phyloP scores from a whole-genome alignment of 257 asterid species.

The Cynanchum wilfordii region DNA sequence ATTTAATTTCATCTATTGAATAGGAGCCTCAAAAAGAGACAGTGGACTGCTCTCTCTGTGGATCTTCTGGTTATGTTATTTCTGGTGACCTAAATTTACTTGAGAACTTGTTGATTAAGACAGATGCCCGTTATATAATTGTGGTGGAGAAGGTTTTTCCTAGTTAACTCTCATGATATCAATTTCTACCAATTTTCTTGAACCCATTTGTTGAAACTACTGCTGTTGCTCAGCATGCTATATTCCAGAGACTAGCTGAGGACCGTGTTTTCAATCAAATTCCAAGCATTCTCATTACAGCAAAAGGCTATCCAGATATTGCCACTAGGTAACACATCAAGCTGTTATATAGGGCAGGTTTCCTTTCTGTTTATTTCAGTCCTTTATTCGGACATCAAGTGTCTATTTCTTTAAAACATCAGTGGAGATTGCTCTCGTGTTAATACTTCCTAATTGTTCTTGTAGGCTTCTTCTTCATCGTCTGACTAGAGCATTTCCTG shows the following conservation, averaged over 20 bases:
- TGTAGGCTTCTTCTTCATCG: constrained; percentile 78
- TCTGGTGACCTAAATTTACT: constrained; percentile 77
- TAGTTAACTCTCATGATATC: background rate
- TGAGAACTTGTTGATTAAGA: constrained; percentile 52
- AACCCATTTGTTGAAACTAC: constrained; percentile 14
- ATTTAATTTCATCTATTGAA: constrained; percentile 13
- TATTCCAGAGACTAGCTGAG: constrained; percentile 93
- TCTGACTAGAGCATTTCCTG: constrained; percentile 59
- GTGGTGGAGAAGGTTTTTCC: constrained; percentile 79
- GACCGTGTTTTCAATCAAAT: constrained; percentile 73
- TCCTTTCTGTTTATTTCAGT: background rate
- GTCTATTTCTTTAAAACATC: background rate
- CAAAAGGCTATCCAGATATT: constrained; percentile 94
- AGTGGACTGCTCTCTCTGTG: constrained; percentile 74
- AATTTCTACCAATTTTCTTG: background rate
- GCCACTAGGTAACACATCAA: constrained; percentile 72
- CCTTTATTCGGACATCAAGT: background rate
- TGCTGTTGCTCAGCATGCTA: constrained; percentile 65
- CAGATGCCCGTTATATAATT: constrained; percentile 84
- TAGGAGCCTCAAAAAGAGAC: constrained; percentile 74
- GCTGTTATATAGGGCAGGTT: background rate
- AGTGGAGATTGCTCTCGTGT: background rate
- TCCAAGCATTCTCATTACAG: constrained; percentile 85
- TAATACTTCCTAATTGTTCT: constrained; percentile 5
- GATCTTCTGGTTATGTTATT: constrained; percentile 85